Conservation (phyloP, 169 alveolate species). For the Cryptosporidium ryanae region DNA sequence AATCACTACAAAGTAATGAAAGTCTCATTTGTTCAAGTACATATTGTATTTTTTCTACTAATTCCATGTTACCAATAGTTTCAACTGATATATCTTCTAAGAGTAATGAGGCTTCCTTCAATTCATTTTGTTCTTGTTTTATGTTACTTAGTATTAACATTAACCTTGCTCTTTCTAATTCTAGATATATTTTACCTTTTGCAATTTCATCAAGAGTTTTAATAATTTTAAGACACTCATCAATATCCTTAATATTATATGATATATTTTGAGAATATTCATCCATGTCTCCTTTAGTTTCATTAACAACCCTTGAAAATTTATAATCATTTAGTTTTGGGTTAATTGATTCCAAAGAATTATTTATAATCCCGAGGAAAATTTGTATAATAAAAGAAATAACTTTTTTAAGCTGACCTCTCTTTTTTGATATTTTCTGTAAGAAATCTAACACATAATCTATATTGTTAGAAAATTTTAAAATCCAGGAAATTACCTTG, state of each 20-base stretch:
- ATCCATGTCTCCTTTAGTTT: neutral
- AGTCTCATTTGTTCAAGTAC: slow-evolving; percentile 82
- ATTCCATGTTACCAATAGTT: slow-evolving; percentile 80
- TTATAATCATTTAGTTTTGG: slow-evolving; percentile 24
- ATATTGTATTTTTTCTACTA: slow-evolving; percentile 79
- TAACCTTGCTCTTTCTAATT: slow-evolving; percentile 82
- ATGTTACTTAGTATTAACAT: slow-evolving; percentile 76
- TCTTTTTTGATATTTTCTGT: slow-evolving; percentile 72
- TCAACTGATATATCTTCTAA: slow-evolving; percentile 81
- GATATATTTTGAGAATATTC: slow-evolving; percentile 5
- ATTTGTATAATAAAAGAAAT: slow-evolving; percentile 49
- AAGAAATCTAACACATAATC: slow-evolving; percentile 21
- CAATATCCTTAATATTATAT: slow-evolving; percentile 44
- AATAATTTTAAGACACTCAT: slow-evolving; percentile 61
- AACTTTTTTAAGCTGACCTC: slow-evolving; percentile 81
- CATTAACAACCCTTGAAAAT: neutral
- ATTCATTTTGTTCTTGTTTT: slow-evolving; percentile 78
- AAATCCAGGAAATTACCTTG: slow-evolving; percentile 63
- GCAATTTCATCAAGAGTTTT: slow-evolving; percentile 53
- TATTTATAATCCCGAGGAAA: slow-evolving; percentile 1
- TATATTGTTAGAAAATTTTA: slow-evolving; percentile 32
- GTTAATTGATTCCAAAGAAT: slow-evolving; percentile 1
- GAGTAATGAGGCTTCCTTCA: slow-evolving; percentile 77
- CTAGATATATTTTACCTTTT: slow-evolving; percentile 80
- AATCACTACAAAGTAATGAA: slow-evolving; percentile 61